Evolutionary conservation across 1,139 yeast species (phyloP), one percentile per base, ranked within the genome.

Genomic region (Pichia sp.): DNA sequence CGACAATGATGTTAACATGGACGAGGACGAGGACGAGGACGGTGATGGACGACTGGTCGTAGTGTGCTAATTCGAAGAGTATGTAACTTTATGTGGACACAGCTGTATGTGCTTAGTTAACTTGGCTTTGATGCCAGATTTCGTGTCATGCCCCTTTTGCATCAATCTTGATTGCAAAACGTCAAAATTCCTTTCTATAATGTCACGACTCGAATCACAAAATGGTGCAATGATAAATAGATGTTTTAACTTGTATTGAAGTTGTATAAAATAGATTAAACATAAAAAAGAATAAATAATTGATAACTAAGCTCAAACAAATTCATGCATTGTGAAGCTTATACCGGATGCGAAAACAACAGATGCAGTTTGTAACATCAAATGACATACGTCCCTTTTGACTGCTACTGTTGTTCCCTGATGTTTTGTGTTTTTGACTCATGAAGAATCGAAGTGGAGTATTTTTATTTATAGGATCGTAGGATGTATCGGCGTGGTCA

Each of bases 1-100:
- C 22, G 36, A 49, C 8, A 25, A 36, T 8, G 70, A 44, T 57
- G 60, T 31, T n/a, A 21, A 41, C 3, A 21, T n/a, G 43, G 46
- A 18, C 10, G 36, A 13, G 18, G 37, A 42, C 22, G 49, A 47
- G 19, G 53, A 63, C 46, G 58, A 59, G 21, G 58, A 60, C 10
- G 63, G 50, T 16, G 60, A 58, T 46, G 62, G 54, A 30, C 60
- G 62, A 47, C 66, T 71, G 48, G 62, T 67, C 16, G 74, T 70
- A 47, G 60, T 71, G 44, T 65, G 61, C 6, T 66, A 56, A 48
- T 8, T 8, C 9, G 9, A 21, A 13, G n/a, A 8, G 16, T n/a
- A 23, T 23, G 16, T 41, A 34, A 23, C 41, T n/a, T n/a, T n/a
- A n/a, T n/a, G n/a, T n/a, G n/a, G n/a, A n/a, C n/a, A n/a, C n/a